These are phyloP conservation scores for Candida tunisiensis DNA, from an alignment of 1,139 yeast genomes.

Conservation along the genomic window DNA sequence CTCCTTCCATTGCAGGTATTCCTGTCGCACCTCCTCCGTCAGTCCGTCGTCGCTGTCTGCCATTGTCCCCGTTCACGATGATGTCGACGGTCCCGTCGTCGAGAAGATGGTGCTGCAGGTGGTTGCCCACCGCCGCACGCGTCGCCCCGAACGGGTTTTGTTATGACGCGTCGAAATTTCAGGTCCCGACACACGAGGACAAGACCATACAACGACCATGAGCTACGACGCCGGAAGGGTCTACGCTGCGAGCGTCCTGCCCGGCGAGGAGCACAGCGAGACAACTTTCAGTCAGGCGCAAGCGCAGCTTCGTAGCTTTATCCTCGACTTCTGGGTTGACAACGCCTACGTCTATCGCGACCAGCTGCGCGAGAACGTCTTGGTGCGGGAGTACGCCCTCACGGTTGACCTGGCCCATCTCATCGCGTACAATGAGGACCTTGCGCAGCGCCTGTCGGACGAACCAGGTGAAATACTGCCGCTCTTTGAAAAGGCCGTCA, in stretches of 20 bases:
- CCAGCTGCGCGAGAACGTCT: constrained; percentile 73
- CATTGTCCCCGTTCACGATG: no score
- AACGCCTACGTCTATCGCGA: constrained; percentile 80
- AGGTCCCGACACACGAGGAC: no score
- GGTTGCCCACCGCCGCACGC: no score
- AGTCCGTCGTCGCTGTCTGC: no score
- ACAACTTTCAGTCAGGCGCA: constrained; percentile 61
- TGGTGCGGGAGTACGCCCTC: constrained; percentile 58
- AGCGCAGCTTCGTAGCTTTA: constrained; percentile 64
- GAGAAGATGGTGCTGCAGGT: no score
- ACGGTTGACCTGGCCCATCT: constrained; percentile 74
- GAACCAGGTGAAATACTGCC: constrained; percentile 88
- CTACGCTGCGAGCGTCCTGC: constrained; percentile 72
- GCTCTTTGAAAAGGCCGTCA: constrained; percentile 74
- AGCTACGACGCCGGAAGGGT: constrained; percentile 66
- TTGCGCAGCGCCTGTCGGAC: constrained; percentile 68
- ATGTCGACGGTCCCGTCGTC: no score
- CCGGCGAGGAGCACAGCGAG: constrained; percentile 55
- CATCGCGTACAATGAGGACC: constrained; percentile 74
- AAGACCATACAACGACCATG: constrained; percentile 13
- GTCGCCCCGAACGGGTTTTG: no score
- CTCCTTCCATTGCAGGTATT: no score
- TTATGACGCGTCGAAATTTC: no score
- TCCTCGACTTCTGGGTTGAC: constrained; percentile 73
- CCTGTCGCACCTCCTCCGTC: no score